These are phyloP conservation scores for Pisolithus albus DNA, from an alignment of 768 basidiomycete genomes.

Conservation along the genomic window DNA sequence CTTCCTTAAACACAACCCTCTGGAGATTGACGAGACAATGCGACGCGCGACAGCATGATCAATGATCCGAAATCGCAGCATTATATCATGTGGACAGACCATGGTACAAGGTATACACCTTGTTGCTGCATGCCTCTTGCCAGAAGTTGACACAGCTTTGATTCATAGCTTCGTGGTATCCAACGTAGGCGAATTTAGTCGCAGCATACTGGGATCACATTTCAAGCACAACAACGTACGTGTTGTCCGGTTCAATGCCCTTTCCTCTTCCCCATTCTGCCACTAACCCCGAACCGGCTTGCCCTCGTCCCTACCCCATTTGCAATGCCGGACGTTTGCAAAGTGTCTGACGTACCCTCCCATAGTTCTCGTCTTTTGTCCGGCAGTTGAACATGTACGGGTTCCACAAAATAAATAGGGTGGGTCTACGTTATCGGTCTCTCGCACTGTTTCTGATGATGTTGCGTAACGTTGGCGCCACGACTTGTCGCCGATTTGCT, in stretches of 20 bases:
- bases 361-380: slow-evolving; percentile 88
- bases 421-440: slow-evolving; percentile 28
- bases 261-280: slow-evolving; percentile 2
- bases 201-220: slow-evolving; percentile 77
- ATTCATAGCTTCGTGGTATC: slow-evolving; percentile 66
- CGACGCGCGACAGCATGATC: slow-evolving; percentile 58
- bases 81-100: slow-evolving; percentile 79
- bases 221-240: slow-evolving; percentile 88
- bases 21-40: background rate
- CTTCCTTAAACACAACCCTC: background rate
- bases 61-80: slow-evolving; percentile 72
- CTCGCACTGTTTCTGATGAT: background rate
- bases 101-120: slow-evolving; percentile 51
- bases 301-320: background rate
- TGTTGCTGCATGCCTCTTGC: background rate
- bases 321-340: background rate
- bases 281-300: background rate
- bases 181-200: slow-evolving; percentile 80
- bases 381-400: slow-evolving; percentile 96
- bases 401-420: slow-evolving; percentile 90
- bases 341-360: slow-evolving; percentile 6
- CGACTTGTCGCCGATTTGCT: background rate
- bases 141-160: background rate
- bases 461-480: background rate
- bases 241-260: slow-evolving; percentile 5